These are phyloP conservation scores for Pycnococcus provasolii DNA, from an alignment of 139 green algal species.

Conservation along the genomic window DNA sequence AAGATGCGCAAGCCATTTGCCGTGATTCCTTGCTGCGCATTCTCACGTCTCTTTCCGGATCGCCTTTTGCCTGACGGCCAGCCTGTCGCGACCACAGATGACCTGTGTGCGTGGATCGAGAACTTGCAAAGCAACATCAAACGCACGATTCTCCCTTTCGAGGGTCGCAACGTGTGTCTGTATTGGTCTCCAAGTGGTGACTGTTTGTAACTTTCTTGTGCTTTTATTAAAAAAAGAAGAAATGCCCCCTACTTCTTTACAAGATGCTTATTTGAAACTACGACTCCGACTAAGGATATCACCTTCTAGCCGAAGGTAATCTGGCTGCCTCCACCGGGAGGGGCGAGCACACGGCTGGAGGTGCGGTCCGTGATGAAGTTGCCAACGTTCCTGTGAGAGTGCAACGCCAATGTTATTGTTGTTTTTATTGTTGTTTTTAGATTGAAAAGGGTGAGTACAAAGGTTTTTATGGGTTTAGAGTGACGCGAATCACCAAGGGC, in stretches of 20 bases:
- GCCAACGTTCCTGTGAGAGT: conserved; percentile 31
- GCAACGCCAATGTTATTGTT: too few species aligned
- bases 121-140: too few species aligned
- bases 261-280: too few species aligned
- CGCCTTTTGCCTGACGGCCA: background rate
- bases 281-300: background rate
- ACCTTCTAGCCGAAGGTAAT: conserved; percentile 51
- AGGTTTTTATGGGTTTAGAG: too few species aligned
- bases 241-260: too few species aligned
- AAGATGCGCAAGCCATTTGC: conserved; percentile 28
- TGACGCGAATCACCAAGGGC: background rate
- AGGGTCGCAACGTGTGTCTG: too few species aligned
- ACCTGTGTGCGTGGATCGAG: background rate
- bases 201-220: too few species aligned
- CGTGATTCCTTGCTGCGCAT: conserved; percentile 40
- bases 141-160: too few species aligned
- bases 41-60: conserved; percentile 20
- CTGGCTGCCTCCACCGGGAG: conserved; percentile 51
- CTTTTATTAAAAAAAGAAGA: too few species aligned
- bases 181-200: too few species aligned
- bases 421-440: too few species aligned
- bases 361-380: conserved; percentile 73
- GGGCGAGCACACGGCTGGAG: conserved; percentile 62
- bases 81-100: conserved; percentile 13
- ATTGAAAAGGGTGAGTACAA: too few species aligned